These are phyloP conservation scores for Plasmodium inui DNA, from an alignment of 169 alveolate genomes.

Conservation along the genomic window DNA sequence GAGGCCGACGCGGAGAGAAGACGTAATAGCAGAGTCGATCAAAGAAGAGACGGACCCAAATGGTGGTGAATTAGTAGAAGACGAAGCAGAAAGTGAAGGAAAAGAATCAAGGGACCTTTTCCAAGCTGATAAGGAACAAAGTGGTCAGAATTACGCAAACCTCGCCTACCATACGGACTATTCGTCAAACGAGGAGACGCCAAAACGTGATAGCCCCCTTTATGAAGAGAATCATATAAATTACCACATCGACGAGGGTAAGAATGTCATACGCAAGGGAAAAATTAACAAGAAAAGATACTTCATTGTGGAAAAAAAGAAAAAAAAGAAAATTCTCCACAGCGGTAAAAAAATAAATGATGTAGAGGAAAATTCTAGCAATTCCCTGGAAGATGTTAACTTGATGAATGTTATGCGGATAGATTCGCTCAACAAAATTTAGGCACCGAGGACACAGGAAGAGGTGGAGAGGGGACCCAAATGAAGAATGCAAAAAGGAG, in stretches of 20 bases:
- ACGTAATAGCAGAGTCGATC: background rate
- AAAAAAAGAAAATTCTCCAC: constrained; percentile 24
- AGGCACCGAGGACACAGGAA: background rate
- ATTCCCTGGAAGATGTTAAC: constrained; percentile 39
- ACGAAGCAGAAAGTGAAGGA: background rate
- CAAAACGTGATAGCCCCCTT: background rate
- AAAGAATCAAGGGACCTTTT: background rate
- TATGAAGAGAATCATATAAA: constrained; percentile 6
- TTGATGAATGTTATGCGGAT: constrained; percentile 55
- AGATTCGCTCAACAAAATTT: constrained; percentile 54
- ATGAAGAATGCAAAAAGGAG: background rate
- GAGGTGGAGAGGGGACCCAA: background rate
- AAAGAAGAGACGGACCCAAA: background rate
- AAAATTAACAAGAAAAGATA: constrained; percentile 45
- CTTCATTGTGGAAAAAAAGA: constrained; percentile 43
- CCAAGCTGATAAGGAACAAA: background rate
- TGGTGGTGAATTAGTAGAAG: background rate
- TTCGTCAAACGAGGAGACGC: constrained; percentile 1
- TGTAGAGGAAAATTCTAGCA: constrained; percentile 44
- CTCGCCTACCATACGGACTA: background rate
- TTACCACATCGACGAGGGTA: background rate
- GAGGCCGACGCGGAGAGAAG: background rate
- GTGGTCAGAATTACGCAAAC: background rate
- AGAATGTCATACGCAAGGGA: constrained; percentile 23
- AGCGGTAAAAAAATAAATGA: background rate